phyloP scores from a whole-genome alignment of 1,139 yeast species.

The Magnusiomyces magnusii region DNA sequence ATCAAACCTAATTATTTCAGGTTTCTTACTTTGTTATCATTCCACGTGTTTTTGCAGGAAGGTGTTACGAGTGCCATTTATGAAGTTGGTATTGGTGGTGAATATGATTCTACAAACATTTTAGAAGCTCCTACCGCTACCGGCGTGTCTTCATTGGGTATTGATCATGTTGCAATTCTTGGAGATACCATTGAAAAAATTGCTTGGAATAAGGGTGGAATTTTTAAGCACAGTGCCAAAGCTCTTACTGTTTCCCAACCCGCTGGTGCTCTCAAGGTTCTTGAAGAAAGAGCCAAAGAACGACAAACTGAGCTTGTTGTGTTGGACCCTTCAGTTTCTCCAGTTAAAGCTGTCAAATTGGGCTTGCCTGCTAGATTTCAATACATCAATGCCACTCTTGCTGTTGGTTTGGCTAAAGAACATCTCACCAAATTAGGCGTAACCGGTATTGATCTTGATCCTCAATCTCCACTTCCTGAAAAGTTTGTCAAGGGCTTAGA shows the following conservation, averaged over 20 bases:
- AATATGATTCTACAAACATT: conserved; percentile 89
- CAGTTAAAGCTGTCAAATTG: conserved; percentile 38
- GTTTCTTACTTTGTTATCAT: conserved; percentile 78
- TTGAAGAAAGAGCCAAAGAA: conserved; percentile 62
- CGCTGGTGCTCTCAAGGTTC: conserved; percentile 39
- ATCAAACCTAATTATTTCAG: conserved; percentile 92
- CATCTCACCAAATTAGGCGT: conserved; percentile 49
- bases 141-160: conserved; percentile 81
- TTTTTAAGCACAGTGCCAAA: conserved; percentile 60
- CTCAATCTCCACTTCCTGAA: conserved; percentile 44
- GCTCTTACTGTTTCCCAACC: conserved; percentile 64
- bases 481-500: conserved; percentile 59
- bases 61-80: conserved; percentile 88
- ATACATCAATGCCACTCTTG: conserved; percentile 76
- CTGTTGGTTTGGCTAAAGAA: conserved; percentile 61
- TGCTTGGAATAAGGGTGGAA: conserved; percentile 96
- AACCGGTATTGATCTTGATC: conserved; percentile 23
- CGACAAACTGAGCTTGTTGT: conserved; percentile 42
- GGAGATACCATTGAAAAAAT: conserved; percentile 86
- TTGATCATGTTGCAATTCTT: conserved; percentile 85
- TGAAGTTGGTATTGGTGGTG: conserved; percentile 99
- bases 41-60: conserved; percentile 82
- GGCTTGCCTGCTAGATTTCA: conserved; percentile 92
- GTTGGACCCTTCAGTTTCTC: conserved; percentile 36
- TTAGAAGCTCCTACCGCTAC: conserved; percentile 73